phyloP scores from a whole-genome alignment of 2,329 filamentous ascomycete genomes.

The Exutisphaerella laricina region DNA sequence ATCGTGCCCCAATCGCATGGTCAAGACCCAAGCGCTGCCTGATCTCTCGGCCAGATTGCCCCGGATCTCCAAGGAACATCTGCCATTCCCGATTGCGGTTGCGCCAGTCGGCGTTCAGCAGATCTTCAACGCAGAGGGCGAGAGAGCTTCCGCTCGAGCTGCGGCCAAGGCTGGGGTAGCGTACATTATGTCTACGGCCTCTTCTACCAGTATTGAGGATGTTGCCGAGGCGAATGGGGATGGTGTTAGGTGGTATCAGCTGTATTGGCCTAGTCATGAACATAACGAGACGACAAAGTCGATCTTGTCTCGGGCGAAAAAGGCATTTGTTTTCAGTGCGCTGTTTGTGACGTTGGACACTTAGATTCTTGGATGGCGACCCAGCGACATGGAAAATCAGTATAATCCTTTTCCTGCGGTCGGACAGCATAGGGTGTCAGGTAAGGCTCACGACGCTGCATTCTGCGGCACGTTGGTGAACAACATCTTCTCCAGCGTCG shows the following conservation, averaged over 20 bases:
- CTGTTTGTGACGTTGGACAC: slow-evolving; percentile 69
- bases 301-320: slow-evolving; percentile 57
- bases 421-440: too few relatives aligned
- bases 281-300: slow-evolving; percentile 60
- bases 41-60: slow-evolving; percentile 17
- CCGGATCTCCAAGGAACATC: slow-evolving; percentile 18
- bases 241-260: slow-evolving; percentile 61
- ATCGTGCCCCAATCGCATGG: slow-evolving; percentile 16
- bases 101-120: slow-evolving; percentile 64
- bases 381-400: slow-evolving; percentile 32
- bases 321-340: slow-evolving; percentile 55
- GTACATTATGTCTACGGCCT: slow-evolving; percentile 62
- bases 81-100: slow-evolving; percentile 49
- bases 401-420: slow-evolving; percentile 20
- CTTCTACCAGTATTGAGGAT: slow-evolving; percentile 59
- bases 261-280: slow-evolving; percentile 67
- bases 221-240: slow-evolving; percentile 53
- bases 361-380: slow-evolving; percentile 63
- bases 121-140: slow-evolving; percentile 60
- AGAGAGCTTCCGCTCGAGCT: slow-evolving; percentile 56
- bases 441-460: too few relatives aligned
- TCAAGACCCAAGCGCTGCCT: slow-evolving; percentile 10
- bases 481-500: too few relatives aligned
- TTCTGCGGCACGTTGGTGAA: too few relatives aligned
- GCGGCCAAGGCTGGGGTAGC: slow-evolving; percentile 57